Conservation (phyloP, 1,139 yeast genomes). For the Meyerozyma smithsonii region DNA sequence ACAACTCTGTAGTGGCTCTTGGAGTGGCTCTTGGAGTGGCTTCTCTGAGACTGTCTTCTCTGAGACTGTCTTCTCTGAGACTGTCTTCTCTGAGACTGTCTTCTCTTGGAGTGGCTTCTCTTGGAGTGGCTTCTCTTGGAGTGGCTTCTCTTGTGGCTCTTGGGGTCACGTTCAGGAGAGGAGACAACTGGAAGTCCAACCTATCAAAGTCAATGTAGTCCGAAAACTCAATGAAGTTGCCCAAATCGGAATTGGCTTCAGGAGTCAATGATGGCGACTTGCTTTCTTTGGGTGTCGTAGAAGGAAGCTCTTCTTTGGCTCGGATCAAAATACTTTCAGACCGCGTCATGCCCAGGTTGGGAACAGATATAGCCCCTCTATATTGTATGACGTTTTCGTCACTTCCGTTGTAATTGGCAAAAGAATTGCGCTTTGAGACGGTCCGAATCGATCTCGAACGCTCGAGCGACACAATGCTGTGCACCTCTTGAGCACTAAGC, state of each 20-base stretch:
- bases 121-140: neutral
- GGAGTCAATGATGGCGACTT: constrained; percentile 1
- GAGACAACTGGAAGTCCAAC: constrained; percentile 25
- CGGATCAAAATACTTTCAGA: constrained; percentile 52
- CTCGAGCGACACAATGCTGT: constrained; percentile 68
- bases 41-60: too few species aligned
- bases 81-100: too few species aligned
- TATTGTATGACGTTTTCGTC: constrained; percentile 40
- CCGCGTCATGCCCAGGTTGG: constrained; percentile 26
- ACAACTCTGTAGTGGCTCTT: too few species aligned
- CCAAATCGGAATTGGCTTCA: constrained; percentile 17
- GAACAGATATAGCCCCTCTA: constrained; percentile 16
- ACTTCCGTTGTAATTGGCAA: constrained; percentile 44
- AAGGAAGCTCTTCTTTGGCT: neutral
- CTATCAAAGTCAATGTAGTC: constrained; percentile 60
- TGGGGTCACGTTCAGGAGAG: constrained; percentile 4
- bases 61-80: too few species aligned
- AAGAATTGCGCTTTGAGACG: constrained; percentile 39
- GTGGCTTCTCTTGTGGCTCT: neutral
- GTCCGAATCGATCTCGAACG: constrained; percentile 61
- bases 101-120: too few species aligned
- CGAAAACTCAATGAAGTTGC: constrained; percentile 54
- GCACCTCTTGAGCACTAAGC: constrained; percentile 62
- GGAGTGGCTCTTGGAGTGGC: neutral
- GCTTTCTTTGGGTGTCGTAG: neutral